Conservation (phyloP, 768 basidiomycete species). For the Dictyophora rubrovolvata region DNA sequence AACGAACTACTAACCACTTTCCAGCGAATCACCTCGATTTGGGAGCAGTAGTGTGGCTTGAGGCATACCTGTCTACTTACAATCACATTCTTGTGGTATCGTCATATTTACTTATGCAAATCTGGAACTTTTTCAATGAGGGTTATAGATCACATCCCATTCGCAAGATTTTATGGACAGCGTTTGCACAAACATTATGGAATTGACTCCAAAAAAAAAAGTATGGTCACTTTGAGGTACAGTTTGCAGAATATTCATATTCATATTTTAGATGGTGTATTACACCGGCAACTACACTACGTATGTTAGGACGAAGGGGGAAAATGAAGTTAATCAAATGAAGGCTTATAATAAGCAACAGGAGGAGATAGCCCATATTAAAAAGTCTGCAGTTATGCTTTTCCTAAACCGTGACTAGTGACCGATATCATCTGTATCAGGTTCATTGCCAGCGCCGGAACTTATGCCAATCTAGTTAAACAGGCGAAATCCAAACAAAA, state of each 20-base stretch:
- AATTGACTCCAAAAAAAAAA: constrained; percentile 86
- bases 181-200: constrained; percentile 97
- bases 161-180: constrained; percentile 99
- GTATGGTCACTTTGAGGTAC: constrained; percentile 6
- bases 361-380: constrained; percentile 96
- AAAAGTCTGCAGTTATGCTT: constrained; percentile 53
- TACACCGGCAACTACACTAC: constrained; percentile 95
- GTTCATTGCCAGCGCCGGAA: constrained; percentile 99
- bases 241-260: not conserved
- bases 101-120: constrained; percentile 3
- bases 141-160: constrained; percentile 69
- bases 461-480: constrained; percentile 96
- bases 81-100: constrained; percentile 85
- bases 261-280: constrained; percentile 48
- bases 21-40: constrained; percentile 91
- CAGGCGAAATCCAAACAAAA: constrained; percentile 99
- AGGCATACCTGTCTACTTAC: constrained; percentile 95
- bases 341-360: constrained; percentile 99
- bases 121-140: not conserved
- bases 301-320: constrained; percentile 90
- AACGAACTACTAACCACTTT: not conserved
- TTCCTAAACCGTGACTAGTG: not conserved
- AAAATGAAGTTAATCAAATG: constrained; percentile 99
- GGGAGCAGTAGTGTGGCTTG: constrained; percentile 97
- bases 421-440: constrained; percentile 27